Evolutionary conservation across 805 yeast species (phyloP), one percentile per base, ranked within the genome.

Genomic region (Wickerhamomyces strasburgensis): DNA sequence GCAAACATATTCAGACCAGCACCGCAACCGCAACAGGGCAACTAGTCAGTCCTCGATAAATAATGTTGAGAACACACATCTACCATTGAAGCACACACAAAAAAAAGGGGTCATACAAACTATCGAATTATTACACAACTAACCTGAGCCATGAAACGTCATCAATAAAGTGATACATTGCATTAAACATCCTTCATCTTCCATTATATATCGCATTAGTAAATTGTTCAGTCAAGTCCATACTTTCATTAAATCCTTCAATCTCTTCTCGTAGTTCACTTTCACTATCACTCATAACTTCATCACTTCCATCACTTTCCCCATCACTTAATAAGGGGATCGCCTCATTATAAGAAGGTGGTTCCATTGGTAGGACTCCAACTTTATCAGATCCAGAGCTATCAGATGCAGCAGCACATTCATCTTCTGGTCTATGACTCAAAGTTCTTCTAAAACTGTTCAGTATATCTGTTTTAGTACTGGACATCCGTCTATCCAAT

Each of bases 311-410:
- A 2, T 32, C 39, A 27, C 42, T 38, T 32, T 51, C 44, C 13
- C 42, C 50, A 30, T 51, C 57, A 31, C 54, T 51, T 49, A 49
- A 36, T 19, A 54, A 35, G 4, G 56, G 48, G 5, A 49, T 40
- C 1, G 48, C 40, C 15, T 57, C 62, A 14, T 52, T 52, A 44
- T 65, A 65, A 14, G 55, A 48, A 4, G 70, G 70, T 19, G 68
- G 68, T n/a, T 38, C 37, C n/a, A 24, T 39, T 17, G 36, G 45
- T 10, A 32, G 33, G 9, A 16, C 41, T 16, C 24, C 38, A 4
- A 24, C 31, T 6, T 37, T n/a, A n/a, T n/a, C 35, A 13, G 27
- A 34, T 5, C 27, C 43, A 33, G 34, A 29, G 24, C 24, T 34
- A 13, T 31, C 16, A 29, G 13, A 28, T 16, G 19, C 26, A 19